These are phyloP conservation scores for Phialophora chinensis DNA, from an alignment of 2,329 filamentous ascomycete genomes.

Conservation along the genomic window DNA sequence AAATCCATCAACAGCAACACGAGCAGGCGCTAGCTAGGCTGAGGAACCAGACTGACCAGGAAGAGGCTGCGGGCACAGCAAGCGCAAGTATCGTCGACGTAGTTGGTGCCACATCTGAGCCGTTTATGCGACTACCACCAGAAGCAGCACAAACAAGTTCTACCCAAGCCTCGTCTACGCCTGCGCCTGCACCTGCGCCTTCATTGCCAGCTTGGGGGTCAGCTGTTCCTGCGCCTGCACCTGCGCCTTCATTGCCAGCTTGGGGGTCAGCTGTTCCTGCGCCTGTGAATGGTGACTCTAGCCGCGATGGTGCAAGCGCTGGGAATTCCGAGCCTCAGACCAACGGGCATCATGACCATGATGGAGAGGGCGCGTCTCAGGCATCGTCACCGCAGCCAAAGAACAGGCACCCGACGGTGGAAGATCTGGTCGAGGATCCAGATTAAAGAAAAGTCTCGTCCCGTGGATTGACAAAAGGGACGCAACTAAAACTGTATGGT, in stretches of 20 bases:
- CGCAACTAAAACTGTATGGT: background rate
- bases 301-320: conserved; percentile 2
- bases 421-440: conserved; percentile 45
- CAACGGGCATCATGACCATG: conserved; percentile 19
- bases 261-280: conserved; percentile 21
- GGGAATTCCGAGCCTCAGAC: conserved; percentile 3
- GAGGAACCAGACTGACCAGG: conserved; percentile 4
- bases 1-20: conserved; percentile 3
- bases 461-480: background rate
- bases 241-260: conserved; percentile 23
- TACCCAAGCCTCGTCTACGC: background rate
- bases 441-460: conserved; percentile 30
- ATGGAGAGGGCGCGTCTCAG: conserved; percentile 8
- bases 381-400: conserved; percentile 42
- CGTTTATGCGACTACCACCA: background rate
- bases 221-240: background rate
- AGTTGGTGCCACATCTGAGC: background rate
- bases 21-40: background rate
- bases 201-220: conserved; percentile 30
- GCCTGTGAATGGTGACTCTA: conserved; percentile 8
- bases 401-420: conserved; percentile 48
- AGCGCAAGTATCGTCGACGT: background rate
- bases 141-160: background rate
- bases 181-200: conserved; percentile 5
- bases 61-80: background rate